These are phyloP conservation scores for Chytriomyces confervae DNA, from an alignment of 192 early-diverging fungal genomes.

Conservation along the genomic window DNA sequence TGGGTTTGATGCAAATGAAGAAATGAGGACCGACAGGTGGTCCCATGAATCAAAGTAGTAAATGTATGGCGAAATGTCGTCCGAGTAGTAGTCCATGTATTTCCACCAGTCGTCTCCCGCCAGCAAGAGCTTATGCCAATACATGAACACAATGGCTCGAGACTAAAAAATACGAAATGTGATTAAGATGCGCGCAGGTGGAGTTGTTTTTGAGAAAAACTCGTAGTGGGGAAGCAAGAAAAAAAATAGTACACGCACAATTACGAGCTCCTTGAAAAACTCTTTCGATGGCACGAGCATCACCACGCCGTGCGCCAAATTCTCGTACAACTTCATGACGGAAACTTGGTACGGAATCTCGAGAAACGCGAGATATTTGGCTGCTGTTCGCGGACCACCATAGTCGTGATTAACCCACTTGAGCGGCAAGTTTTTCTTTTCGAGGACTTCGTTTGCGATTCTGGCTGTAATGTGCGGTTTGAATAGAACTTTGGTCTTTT, in stretches of 20 bases:
- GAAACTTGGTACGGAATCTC: slow-evolving; percentile 34
- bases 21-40: slow-evolving; percentile 6
- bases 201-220: no score
- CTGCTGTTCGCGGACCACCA: slow-evolving; percentile 28
- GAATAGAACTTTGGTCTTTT: slow-evolving; percentile 1
- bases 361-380: slow-evolving; percentile 29
- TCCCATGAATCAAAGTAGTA: slow-evolving; percentile 32
- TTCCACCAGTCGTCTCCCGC: slow-evolving; percentile 28
- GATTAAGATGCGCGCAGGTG: no score
- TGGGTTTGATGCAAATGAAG: not conserved
- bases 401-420: slow-evolving; percentile 13
- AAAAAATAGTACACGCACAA: not conserved
- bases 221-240: no score
- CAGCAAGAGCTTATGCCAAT: slow-evolving; percentile 18
- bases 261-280: slow-evolving; percentile 26
- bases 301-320: slow-evolving; percentile 31
- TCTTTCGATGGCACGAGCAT: slow-evolving; percentile 29
- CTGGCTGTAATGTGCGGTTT: not conserved
- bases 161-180: not conserved
- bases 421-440: slow-evolving; percentile 1
- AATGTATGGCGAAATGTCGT: slow-evolving; percentile 23
- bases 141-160: not conserved
- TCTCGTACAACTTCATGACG: slow-evolving; percentile 34
- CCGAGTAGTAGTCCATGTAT: slow-evolving; percentile 33
- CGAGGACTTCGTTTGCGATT: not conserved